Conservation (phyloP, 2,329 filamentous ascomycete species). For the Microdochium paspali region DNA sequence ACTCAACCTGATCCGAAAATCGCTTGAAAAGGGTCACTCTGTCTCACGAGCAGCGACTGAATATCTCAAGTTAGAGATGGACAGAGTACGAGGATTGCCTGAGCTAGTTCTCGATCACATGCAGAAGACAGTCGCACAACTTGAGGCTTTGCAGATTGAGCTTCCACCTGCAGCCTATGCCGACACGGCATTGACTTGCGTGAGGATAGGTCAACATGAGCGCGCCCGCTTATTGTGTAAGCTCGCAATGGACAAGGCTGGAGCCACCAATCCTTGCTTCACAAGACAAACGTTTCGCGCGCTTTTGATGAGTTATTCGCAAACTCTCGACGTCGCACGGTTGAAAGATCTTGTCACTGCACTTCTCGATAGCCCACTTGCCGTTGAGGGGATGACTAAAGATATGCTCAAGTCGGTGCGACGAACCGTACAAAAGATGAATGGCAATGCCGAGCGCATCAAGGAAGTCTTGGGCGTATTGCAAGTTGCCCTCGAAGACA, state of each 20-base stretch:
- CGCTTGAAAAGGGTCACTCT: conserved; percentile 29
- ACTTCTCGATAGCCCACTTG: conserved; percentile 10
- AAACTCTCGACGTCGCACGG: conserved; percentile 10
- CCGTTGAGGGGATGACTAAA: conserved; percentile 10
- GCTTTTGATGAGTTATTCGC: conserved; percentile 13
- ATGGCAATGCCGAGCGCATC: background rate
- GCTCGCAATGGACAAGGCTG: conserved; percentile 13
- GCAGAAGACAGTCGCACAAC: conserved; percentile 12
- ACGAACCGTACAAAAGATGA: conserved; percentile 8
- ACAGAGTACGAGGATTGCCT: conserved; percentile 9
- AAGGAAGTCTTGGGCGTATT: conserved; percentile 8
- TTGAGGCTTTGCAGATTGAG: conserved; percentile 15
- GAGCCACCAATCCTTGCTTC: conserved; percentile 14
- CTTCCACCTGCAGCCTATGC: conserved; percentile 13
- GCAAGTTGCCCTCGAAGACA: conserved; percentile 6
- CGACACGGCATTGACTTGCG: conserved; percentile 14
- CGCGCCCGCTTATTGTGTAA: conserved; percentile 17
- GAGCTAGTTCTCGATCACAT: conserved; percentile 14
- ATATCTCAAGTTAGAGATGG: conserved; percentile 14
- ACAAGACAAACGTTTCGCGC: conserved; percentile 12
- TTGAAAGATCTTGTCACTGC: conserved; percentile 12
- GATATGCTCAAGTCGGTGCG: conserved; percentile 11
- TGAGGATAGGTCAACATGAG: conserved; percentile 10
- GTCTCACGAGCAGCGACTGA: conserved; percentile 23
- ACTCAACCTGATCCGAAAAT: conserved; percentile 26